Percentiles rank a stretch among this genome's conserved stretches.
These are phyloP conservation scores for Penicillium atrosanguineum DNA, from an alignment of 495 filamentous ascomycete species.

Conservation along the genomic window DNA sequence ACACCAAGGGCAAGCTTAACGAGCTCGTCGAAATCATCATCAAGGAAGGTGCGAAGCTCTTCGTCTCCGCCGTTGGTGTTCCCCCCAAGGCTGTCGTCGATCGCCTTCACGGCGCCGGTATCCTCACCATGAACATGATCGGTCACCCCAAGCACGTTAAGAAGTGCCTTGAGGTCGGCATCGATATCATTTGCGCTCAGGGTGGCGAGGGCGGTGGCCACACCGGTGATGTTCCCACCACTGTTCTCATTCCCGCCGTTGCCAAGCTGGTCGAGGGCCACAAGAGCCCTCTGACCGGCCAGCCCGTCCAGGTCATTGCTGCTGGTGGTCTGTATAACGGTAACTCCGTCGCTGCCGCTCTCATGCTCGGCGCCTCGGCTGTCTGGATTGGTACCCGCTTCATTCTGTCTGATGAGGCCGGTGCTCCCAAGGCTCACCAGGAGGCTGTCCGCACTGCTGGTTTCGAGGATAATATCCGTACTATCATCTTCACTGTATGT, in stretches of 20 bases:
- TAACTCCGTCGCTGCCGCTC: conserved; percentile 79
- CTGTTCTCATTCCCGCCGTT: conserved; percentile 85
- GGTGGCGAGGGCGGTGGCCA: conserved; percentile 91
- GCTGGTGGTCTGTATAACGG: conserved; percentile 95
- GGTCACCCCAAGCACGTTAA: conserved; percentile 98
- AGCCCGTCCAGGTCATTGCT: conserved; percentile 84
- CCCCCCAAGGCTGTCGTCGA: conserved; percentile 88
- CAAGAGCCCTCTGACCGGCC: conserved; percentile 83
- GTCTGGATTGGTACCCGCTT: conserved; percentile 98
- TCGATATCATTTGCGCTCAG: conserved; percentile 90
- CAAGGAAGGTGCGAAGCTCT: conserved; percentile 82
- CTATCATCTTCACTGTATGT: conserved; percentile 90
- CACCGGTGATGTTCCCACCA: conserved; percentile 87
- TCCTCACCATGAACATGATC: conserved; percentile 99
- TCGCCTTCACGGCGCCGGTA: conserved; percentile 76
- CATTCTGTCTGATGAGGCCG: conserved; percentile 89
- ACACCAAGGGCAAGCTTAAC: conserved; percentile 97
- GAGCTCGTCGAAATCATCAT: conserved; percentile 91
- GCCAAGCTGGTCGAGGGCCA: conserved; percentile 75
- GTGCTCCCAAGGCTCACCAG: conserved; percentile 91
- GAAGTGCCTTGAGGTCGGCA: conserved; percentile 86
- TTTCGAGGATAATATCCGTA: conserved; percentile 93
- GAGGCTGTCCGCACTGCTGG: conserved; percentile 90
- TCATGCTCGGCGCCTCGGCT: conserved; percentile 88
- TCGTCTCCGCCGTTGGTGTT: conserved; percentile 95